Base-by-base conservation (phyloP, 2,329 filamentous ascomycete genomes). In the Pseudogymnoascus sp. region DNA sequence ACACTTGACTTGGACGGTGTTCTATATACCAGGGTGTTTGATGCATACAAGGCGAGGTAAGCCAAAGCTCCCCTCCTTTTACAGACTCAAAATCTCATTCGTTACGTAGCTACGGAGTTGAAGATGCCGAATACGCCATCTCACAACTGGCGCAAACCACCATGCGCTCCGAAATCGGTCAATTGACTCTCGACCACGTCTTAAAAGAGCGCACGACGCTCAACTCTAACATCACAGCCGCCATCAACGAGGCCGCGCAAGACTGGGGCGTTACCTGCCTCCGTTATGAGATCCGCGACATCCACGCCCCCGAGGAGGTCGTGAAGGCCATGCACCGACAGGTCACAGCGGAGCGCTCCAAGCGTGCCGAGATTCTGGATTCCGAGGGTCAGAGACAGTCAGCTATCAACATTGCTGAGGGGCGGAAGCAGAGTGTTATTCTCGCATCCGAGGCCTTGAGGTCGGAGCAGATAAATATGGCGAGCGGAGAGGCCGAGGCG, bases 321-420 rank as follows among this genome's bases (percentile, higher is more conserved):
- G 93, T 97, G 64, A 91, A 92, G 71, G 94, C 94, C 71, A 99
- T 99, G 94, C 94, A 99, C 79, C 85, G 94, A 67, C 93, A 97
- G 75, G 94, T 99, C 60, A 97, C 94, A 0, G 94, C 94, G 16
- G 94, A 99, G 79, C 89, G 94, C 42, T 95, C 90, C 72, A 99
- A 99, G 83, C 89, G 94, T 67, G 94, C 94, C 62, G 94, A 99
- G 79, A 99, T 99, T 70, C 82, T 99, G 58, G 94, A 99, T 64
- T 96, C 91, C 0, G 94, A 99, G 74, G 94, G 94, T 77, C 94
- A 99, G 78, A 84, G 94, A 66, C 94, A 99, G 79, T 93, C 88
- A 71, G 94, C 94, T 39, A 99, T 99, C 83, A 99, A 99, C 76
- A 97, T 99, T 68, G 94, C 94, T 62, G 94, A 99, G 80, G 94